phyloP scores from a whole-genome alignment of 2,329 filamentous ascomycete genomes.

The Ambrosiella cleistominuta region DNA sequence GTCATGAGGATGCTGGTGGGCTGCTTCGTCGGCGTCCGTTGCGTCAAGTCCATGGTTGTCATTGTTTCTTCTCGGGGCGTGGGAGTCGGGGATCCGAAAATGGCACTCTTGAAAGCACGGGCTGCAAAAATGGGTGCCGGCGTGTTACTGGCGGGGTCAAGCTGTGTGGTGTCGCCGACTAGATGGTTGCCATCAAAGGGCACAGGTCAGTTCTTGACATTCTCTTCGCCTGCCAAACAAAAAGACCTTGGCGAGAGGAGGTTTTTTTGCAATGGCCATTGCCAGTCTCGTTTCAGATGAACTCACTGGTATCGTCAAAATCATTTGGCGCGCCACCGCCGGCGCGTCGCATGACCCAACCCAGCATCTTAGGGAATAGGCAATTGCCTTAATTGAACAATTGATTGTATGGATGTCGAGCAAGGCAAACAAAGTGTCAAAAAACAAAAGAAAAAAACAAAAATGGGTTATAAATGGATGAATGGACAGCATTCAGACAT shows the following conservation, averaged over 20 bases:
- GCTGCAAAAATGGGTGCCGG: conserved; percentile 50
- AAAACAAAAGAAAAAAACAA: no score
- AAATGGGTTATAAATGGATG: no score
- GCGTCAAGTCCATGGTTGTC: conserved; percentile 11
- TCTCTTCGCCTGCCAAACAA: no score
- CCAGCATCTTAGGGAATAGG: conserved; percentile 29
- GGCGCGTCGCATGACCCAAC: conserved; percentile 39
- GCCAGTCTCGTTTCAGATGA: neutral
- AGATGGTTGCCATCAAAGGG: neutral
- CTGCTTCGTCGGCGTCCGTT: conserved; percentile 28
- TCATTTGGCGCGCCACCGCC: conserved; percentile 24
- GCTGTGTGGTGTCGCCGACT: conserved; percentile 24
- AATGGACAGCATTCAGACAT: no score
- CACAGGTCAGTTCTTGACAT: no score
- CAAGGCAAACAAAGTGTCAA: no score
- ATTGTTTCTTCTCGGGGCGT: conserved; percentile 20
- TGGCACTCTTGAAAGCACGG: conserved; percentile 43
- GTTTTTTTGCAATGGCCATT: no score
- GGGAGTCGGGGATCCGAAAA: conserved; percentile 41
- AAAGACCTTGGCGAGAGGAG: neutral
- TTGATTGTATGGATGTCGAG: no score
- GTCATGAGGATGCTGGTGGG: conserved; percentile 45
- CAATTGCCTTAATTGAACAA: neutral
- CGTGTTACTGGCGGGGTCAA: conserved; percentile 41
- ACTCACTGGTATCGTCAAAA: conserved; percentile 6